Evolutionary conservation across 2,329 filamentous ascomycete species (phyloP), one percentile per base, ranked within the genome.

Genomic region (Cryphonectria carpinicola): DNA sequence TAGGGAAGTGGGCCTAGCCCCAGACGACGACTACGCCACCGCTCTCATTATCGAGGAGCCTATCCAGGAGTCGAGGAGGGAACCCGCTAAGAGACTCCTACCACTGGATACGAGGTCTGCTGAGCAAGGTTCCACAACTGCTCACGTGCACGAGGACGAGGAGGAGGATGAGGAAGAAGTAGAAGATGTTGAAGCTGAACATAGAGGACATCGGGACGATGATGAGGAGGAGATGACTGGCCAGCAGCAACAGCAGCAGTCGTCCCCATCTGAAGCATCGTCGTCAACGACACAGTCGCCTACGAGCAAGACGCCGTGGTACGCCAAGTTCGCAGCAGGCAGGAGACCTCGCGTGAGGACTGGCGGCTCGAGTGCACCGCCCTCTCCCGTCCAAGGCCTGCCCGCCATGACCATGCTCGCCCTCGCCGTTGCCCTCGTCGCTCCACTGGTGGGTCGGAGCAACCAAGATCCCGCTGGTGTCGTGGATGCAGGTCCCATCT

Each of bases 381-480:
- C 84, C 64, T 77, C 81, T 32, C 76, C 81, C 32, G 78, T 83
- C 58, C 77, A 81, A 1, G 81, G 82, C 19, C 68, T 86, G 7
- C 81, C 84, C 46, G 81, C 83, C 66, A 76, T 86, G 72, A 81
- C 84, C 25, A 80, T 86, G 78, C 79, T 87, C 72, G 84, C 80
- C 17, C 73, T 88, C 66, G 77, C 88, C 71, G 83, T 88, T 68
- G 84, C 85, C 46, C 77, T 88, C 66, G 78, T 88, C 65, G 76
- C 88, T 52, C 85, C 86, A 7, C 80, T 82, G 6, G 80, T 84
- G 71, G 82, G 81, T 73, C 84, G 82, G 75, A 80, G 82, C 74
- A 81, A 78, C 70, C 83, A 82, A 17, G 77, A 77, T 46, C 73
- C 78, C n/a, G 81, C 80, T 49, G 75, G 82, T 65, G 83, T 83